A percentile compares a stretch with the other conserved stretches of the same genome.
phyloP scores from a whole-genome alignment of 2,329 filamentous ascomycete genomes.

The Colletotrichum cuscutae region DNA sequence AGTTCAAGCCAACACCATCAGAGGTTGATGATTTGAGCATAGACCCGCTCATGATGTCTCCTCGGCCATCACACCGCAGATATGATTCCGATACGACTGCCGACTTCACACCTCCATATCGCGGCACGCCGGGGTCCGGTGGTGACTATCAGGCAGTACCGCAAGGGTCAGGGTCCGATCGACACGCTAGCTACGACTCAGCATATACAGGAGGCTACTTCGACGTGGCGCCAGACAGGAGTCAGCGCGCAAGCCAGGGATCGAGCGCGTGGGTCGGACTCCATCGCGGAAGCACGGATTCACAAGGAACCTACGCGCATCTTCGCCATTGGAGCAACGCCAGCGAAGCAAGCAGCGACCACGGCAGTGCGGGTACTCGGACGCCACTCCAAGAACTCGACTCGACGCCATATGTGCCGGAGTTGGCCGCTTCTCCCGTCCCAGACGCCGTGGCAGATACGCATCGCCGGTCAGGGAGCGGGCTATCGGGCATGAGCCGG shows the following conservation, averaged over 20 bases:
- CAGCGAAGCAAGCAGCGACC: slow-evolving; percentile 53
- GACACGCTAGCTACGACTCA: slow-evolving; percentile 44
- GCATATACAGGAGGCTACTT: slow-evolving; percentile 44
- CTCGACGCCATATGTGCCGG: slow-evolving; percentile 45
- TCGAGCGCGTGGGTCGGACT: slow-evolving; percentile 36
- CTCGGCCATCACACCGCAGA: slow-evolving; percentile 36
- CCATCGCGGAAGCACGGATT: slow-evolving; percentile 50
- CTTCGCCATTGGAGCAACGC: slow-evolving; percentile 55
- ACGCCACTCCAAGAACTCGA: slow-evolving; percentile 51
- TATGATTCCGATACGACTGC: slow-evolving; percentile 30
- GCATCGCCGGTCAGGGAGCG: slow-evolving; percentile 42
- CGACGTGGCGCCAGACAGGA: slow-evolving; percentile 36
- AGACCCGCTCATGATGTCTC: slow-evolving; percentile 51
- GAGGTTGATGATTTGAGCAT: slow-evolving; percentile 55
- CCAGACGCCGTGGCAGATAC: slow-evolving; percentile 36
- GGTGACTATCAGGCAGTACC: slow-evolving; percentile 35
- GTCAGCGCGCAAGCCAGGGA: slow-evolving; percentile 37
- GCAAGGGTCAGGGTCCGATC: slow-evolving; percentile 36
- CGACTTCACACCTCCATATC: slow-evolving; percentile 37
- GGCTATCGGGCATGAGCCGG: slow-evolving; percentile 35
- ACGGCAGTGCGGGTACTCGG: slow-evolving; percentile 37
- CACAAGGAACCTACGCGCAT: slow-evolving; percentile 48
- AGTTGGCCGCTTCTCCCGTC: slow-evolving; percentile 48
- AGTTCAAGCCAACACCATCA: slow-evolving; percentile 53
- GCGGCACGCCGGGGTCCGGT: slow-evolving; percentile 19